Conservation (phyloP, 768 basidiomycete genomes). For the Podaxis carcinomalis region DNA sequence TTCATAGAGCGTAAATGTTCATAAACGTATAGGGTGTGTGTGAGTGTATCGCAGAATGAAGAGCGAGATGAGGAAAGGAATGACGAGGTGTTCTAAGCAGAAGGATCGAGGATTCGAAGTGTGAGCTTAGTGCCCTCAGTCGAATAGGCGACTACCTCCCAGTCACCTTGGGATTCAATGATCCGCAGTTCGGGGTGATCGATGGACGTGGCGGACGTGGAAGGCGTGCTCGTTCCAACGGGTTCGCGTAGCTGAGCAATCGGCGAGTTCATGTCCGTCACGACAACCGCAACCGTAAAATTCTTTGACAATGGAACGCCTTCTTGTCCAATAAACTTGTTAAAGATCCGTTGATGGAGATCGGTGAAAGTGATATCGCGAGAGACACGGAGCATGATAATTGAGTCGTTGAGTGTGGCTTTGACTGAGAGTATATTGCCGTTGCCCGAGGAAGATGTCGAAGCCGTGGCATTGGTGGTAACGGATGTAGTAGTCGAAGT, state of each 20-base stretch:
- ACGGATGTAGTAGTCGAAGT: conserved; percentile 13
- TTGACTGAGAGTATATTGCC: conserved; percentile 50
- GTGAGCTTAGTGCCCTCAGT: conserved; percentile 49
- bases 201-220: conserved; percentile 27
- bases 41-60: background rate
- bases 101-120: conserved; percentile 48
- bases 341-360: conserved; percentile 53
- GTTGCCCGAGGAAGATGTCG: conserved; percentile 19
- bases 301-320: conserved; percentile 45
- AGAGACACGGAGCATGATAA: conserved; percentile 57
- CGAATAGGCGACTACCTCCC: conserved; percentile 45
- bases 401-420: conserved; percentile 55
- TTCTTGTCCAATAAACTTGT: conserved; percentile 66
- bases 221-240: conserved; percentile 21
- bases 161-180: conserved; percentile 54
- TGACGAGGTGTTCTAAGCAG: conserved; percentile 4
- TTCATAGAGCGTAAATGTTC: background rate
- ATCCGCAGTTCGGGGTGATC: conserved; percentile 37
- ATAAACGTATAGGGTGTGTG: background rate
- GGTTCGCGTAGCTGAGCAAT: conserved; percentile 6
- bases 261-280: conserved; percentile 17
- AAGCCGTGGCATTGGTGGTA: conserved; percentile 25
- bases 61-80: conserved; percentile 4
- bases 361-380: conserved; percentile 44
- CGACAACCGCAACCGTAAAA: conserved; percentile 54